phyloP scores from a whole-genome alignment of 1,139 yeast species.

The Pichia cactophila region DNA sequence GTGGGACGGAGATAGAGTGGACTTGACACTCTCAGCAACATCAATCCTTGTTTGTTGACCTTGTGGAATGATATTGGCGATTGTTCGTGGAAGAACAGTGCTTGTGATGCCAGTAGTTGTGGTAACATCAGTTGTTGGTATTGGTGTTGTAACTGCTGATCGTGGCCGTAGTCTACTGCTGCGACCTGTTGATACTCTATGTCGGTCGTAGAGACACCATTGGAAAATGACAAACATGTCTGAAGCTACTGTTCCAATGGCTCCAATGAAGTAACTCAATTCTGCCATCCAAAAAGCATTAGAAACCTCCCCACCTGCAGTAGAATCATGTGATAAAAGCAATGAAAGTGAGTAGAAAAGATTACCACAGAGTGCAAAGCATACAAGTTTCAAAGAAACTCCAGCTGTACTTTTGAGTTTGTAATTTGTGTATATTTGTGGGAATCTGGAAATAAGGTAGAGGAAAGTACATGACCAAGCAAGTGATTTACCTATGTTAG shows the following conservation, averaged over 20 bases:
- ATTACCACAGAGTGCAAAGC: conserved; percentile 75
- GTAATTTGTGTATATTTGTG: conserved; percentile 75
- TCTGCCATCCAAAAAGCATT: conserved; percentile 26
- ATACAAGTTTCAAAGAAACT: conserved; percentile 68
- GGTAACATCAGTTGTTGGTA: neutral
- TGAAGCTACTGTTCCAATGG: conserved; percentile 27
- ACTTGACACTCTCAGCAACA: conserved; percentile 8
- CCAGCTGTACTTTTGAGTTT: conserved; percentile 77
- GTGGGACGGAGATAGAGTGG: conserved; percentile 24
- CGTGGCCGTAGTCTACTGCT: neutral
- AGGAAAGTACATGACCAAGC: conserved; percentile 81
- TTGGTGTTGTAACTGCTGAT: neutral
- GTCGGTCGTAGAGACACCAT: conserved; percentile 25
- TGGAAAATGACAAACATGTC: conserved; percentile 23
- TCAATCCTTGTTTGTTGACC: neutral
- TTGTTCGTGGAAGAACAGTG: neutral
- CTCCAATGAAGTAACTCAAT: conserved; percentile 27
- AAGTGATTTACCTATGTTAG: conserved; percentile 40
- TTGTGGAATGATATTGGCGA: neutral
- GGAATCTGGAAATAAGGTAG: conserved; percentile 74
- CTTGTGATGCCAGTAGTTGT: neutral
- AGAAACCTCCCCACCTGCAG: conserved; percentile 24
- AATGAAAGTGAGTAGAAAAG: conserved; percentile 74
- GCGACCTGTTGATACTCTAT: neutral
- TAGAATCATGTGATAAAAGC: conserved; percentile 33